Conservation (phyloP, 2,329 filamentous ascomycete species). For the Fusarium sp. region DNA sequence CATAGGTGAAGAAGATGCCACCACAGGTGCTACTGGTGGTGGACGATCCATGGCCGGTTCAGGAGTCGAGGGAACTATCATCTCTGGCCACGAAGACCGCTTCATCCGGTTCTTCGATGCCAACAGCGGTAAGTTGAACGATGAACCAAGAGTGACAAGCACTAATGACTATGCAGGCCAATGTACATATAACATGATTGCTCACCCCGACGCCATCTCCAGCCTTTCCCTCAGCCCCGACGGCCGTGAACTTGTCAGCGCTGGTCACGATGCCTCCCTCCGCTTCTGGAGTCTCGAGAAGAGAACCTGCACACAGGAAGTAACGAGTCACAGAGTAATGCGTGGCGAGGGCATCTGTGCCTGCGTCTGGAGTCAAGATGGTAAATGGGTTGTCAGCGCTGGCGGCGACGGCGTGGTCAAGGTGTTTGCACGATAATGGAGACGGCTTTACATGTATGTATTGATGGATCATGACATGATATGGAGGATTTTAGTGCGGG, state of each 20-base stretch:
- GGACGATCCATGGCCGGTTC: slow-evolving; percentile 74
- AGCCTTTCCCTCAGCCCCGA: slow-evolving; percentile 92
- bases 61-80: slow-evolving; percentile 91
- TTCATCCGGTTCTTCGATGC: slow-evolving; percentile 98
- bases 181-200: slow-evolving; percentile 99
- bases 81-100: slow-evolving; percentile 95
- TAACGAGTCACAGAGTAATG: slow-evolving; percentile 94
- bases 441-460: slow-evolving; percentile 13
- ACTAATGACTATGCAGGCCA: slow-evolving; percentile 73
- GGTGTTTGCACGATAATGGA: slow-evolving; percentile 72
- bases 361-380: slow-evolving; percentile 96
- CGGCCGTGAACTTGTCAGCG: slow-evolving; percentile 92
- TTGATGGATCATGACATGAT: slow-evolving; percentile 24
- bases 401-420: slow-evolving; percentile 97
- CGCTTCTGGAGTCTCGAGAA: slow-evolving; percentile 99
- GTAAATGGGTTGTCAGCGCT: slow-evolving; percentile 92
- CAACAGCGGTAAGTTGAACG: slow-evolving; percentile 88
- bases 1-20: slow-evolving; percentile 79
- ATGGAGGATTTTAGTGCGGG: slow-evolving; percentile 10
- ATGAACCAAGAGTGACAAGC: background rate
- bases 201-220: slow-evolving; percentile 93
- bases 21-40: slow-evolving; percentile 83
- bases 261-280: slow-evolving; percentile 93
- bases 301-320: slow-evolving; percentile 93
- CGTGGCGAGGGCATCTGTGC: slow-evolving; percentile 94